Evolutionary conservation across 2,329 filamentous ascomycete species (phyloP), one percentile per base, ranked within the genome.

Genomic region (Anisogramma anomala): DNA sequence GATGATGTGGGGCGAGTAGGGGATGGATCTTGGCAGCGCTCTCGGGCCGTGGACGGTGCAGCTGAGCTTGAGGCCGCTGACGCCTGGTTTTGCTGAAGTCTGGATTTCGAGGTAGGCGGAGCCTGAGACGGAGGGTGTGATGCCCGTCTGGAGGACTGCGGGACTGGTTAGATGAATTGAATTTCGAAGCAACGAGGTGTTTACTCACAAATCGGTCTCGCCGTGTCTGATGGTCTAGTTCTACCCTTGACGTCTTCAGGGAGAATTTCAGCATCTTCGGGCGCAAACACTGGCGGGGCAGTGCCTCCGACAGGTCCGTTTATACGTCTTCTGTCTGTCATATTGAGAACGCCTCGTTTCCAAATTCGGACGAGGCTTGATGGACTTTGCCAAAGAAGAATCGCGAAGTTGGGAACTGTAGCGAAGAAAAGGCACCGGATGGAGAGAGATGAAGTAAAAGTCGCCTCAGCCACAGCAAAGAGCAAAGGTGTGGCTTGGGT

Each of bases 41-140:
- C 88, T 79, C 3, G 91, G 91, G 1, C 91, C 91, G 63, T 96
- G 89, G 41, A 96, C 85, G 9, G 86, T 88, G 60, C 88, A 94
- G 48, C 82, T 84, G 46, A 98, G 77, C 62, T 98, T 98, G 56
- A 96, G 73, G 38, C 84, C 84, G 9, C 58, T 60, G 8, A 50
- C 52, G 6, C 56, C 55, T 6, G 50, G 46, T 23, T 53, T 56
- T 60, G 63, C 41, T 64, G 68, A 50, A 61, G 65, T 53, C 52
- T 74, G 73, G 36, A 81, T 64, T 55, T 83, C 85, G 41, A 89
- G 69, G 59, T 89, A 98, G 41, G 91, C 86, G 14, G 88, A 95
- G 11, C 91, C 91, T 36, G 86, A 91, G 10, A 91, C 91, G 11
- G 89, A 93, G 14, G 91, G 89, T 0, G 91, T 88, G 4, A 96